A percentile compares a stretch with the other conserved stretches of the same genome.
These are phyloP conservation scores for Cytospora piceicola DNA, from an alignment of 2,329 filamentous ascomycete genomes.

Conservation along the genomic window DNA sequence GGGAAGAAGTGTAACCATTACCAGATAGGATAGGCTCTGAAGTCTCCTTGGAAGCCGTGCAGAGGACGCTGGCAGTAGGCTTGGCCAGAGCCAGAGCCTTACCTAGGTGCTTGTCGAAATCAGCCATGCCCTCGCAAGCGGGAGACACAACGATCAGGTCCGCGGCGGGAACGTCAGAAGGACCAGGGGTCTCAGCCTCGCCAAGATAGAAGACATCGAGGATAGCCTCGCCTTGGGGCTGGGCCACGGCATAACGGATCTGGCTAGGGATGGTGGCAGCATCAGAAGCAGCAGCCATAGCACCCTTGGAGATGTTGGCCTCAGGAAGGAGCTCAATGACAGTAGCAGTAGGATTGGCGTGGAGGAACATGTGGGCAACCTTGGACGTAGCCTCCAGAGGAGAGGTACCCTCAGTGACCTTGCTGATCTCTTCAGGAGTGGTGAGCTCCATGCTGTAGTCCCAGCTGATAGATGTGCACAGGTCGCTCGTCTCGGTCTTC, in stretches of 20 bases:
- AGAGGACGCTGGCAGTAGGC: conserved; percentile 20
- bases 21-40: conserved; percentile 8
- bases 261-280: conserved; percentile 16
- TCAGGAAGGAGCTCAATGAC: conserved; percentile 23
- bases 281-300: conserved; percentile 9
- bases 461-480: conserved; percentile 16
- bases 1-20: conserved; percentile 18
- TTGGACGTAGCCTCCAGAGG: conserved; percentile 14
- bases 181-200: conserved; percentile 21
- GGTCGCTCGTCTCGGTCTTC: conserved; percentile 27
- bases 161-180: conserved; percentile 19
- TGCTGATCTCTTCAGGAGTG: conserved; percentile 17
- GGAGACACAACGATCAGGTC: conserved; percentile 24
- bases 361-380: conserved; percentile 24
- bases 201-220: conserved; percentile 24
- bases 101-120: conserved; percentile 14
- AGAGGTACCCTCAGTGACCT: conserved; percentile 6
- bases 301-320: conserved; percentile 15
- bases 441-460: conserved; percentile 22
- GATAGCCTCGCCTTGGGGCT: conserved; percentile 3
- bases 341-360: conserved; percentile 20
- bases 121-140: conserved; percentile 3
- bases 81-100: conserved; percentile 24
- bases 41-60: conserved; percentile 14
- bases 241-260: conserved; percentile 22